A percentile compares a stretch with the other conserved stretches of the same genome.
These are phyloP conservation scores for Oryza punctata DNA, from an alignment of 176 grass and related monocot species.

Conservation along the genomic window DNA sequence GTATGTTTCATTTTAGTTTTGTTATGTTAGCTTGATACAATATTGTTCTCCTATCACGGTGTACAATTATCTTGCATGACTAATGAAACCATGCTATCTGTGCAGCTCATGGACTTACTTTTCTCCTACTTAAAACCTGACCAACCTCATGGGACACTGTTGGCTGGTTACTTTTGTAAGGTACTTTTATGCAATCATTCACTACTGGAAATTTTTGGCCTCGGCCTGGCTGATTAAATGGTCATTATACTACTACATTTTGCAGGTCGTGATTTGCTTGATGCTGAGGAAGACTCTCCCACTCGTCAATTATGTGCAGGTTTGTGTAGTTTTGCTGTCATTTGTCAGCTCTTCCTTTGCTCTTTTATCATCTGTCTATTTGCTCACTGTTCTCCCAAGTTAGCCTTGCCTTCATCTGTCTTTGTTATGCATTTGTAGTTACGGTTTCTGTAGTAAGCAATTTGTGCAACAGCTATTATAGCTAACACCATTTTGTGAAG, in stretches of 20 bases:
- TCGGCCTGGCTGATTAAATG: slow-evolving; percentile 6
- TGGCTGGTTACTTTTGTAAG: slow-evolving; percentile 95
- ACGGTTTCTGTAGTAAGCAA: background rate
- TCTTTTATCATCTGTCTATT: background rate
- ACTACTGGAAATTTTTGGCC: background rate
- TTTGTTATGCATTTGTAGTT: slow-evolving; percentile 3
- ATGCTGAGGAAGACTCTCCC: slow-evolving; percentile 78
- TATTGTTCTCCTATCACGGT: background rate
- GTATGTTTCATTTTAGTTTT: slow-evolving; percentile 48
- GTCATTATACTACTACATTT: slow-evolving; percentile 27
- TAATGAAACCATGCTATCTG: slow-evolving; percentile 32
- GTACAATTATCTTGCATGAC: slow-evolving; percentile 1
- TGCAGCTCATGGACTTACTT: slow-evolving; percentile 88
- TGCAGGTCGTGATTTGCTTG: slow-evolving; percentile 93
- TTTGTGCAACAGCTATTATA: slow-evolving; percentile 2
- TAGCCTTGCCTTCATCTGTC: background rate
- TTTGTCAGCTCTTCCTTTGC: slow-evolving; percentile 2
- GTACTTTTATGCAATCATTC: slow-evolving; percentile 53
- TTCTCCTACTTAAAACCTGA: slow-evolving; percentile 93
- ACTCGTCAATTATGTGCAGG: slow-evolving; percentile 88
- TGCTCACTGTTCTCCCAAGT: background rate
- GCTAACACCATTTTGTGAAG: background rate
- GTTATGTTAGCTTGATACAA: slow-evolving; percentile 1
- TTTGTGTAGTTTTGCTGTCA: slow-evolving; percentile 33
- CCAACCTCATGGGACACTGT: slow-evolving; percentile 65